These are phyloP conservation scores for Stagonosporopsis rhizophila DNA, from an alignment of 2,329 filamentous ascomycete genomes.

Conservation along the genomic window DNA sequence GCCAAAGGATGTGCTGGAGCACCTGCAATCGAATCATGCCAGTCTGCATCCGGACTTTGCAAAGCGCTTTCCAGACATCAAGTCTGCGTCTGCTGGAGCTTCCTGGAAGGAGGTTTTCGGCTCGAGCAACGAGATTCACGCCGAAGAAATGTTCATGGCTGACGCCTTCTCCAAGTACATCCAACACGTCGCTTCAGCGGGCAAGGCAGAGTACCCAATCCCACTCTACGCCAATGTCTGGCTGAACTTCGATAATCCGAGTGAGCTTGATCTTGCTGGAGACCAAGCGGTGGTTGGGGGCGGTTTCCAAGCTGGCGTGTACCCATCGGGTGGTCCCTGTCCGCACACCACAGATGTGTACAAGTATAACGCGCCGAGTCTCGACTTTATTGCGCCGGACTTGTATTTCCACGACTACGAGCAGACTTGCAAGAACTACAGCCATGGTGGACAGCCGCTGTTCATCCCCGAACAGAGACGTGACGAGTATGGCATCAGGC, in stretches of 20 bases:
- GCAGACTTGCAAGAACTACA: constrained; percentile 53
- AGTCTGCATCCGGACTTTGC: constrained; percentile 38
- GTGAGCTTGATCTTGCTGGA: constrained; percentile 36
- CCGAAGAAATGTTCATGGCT: constrained; percentile 59
- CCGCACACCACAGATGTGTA: constrained; percentile 56
- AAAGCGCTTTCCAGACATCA: constrained; percentile 31
- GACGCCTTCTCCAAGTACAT: constrained; percentile 54
- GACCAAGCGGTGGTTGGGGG: constrained; percentile 53
- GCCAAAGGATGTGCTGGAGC: constrained; percentile 46
- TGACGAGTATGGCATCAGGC: constrained; percentile 50
- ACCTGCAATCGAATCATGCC: constrained; percentile 30
- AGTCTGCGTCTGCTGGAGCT: constrained; percentile 18
- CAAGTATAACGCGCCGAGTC: constrained; percentile 50
- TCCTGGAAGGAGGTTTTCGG: constrained; percentile 54
- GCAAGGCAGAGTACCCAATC: constrained; percentile 52
- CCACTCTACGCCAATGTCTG: constrained; percentile 58
- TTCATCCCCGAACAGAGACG: constrained; percentile 63
- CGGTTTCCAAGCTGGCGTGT: constrained; percentile 54
- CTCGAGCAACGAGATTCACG: constrained; percentile 37
- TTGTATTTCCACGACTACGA: constrained; percentile 60
- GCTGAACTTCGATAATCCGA: constrained; percentile 48
- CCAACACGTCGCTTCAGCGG: constrained; percentile 51
- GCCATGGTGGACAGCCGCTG: constrained; percentile 54
- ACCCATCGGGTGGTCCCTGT: constrained; percentile 57
- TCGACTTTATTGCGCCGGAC: constrained; percentile 59